These are phyloP conservation scores for Austroboletus niveus DNA, from an alignment of 1,284 basidiomycete genomes.

Conservation along the genomic window DNA sequence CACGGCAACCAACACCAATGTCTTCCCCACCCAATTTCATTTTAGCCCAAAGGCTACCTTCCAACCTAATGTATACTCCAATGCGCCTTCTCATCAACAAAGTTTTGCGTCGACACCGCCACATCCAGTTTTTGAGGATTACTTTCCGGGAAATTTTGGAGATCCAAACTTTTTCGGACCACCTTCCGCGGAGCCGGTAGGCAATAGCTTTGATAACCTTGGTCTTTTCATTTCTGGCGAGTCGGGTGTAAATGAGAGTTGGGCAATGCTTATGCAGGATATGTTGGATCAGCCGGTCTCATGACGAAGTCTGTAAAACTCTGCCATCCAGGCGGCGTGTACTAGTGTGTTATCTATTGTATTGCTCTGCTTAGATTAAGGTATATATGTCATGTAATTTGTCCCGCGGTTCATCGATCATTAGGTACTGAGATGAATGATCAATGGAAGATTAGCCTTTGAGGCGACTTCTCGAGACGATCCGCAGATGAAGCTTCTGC, in stretches of 20 bases:
- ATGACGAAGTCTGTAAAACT: constrained; percentile 5
- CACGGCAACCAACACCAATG: neutral
- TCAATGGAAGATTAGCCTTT: constrained; percentile 30
- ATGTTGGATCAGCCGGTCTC: constrained; percentile 35
- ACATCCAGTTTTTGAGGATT: constrained; percentile 18
- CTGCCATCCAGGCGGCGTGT: neutral
- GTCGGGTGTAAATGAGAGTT: constrained; percentile 54
- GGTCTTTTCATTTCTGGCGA: constrained; percentile 51
- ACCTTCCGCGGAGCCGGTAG: constrained; percentile 1
- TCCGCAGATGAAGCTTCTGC: constrained; percentile 29
- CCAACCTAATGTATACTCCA: constrained; percentile 7
- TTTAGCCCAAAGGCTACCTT: constrained; percentile 15
- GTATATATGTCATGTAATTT: constrained; percentile 21
- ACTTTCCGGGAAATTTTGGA: constrained; percentile 16
- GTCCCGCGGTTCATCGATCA: constrained; percentile 23
- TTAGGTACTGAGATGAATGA: constrained; percentile 32
- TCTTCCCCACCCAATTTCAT: constrained; percentile 12
- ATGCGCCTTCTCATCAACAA: constrained; percentile 8
- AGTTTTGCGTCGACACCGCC: constrained; percentile 7
- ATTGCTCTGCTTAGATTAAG: constrained; percentile 16
- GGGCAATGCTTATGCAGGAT: constrained; percentile 55
- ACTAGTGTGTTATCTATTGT: constrained; percentile 6
- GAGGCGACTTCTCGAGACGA: constrained; percentile 19
- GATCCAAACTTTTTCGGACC: constrained; percentile 15
- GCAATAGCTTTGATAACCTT: constrained; percentile 23